Evolutionary conservation across 768 basidiomycete genomes (phyloP).

Genomic region (Mycena capillaripes): DNA sequence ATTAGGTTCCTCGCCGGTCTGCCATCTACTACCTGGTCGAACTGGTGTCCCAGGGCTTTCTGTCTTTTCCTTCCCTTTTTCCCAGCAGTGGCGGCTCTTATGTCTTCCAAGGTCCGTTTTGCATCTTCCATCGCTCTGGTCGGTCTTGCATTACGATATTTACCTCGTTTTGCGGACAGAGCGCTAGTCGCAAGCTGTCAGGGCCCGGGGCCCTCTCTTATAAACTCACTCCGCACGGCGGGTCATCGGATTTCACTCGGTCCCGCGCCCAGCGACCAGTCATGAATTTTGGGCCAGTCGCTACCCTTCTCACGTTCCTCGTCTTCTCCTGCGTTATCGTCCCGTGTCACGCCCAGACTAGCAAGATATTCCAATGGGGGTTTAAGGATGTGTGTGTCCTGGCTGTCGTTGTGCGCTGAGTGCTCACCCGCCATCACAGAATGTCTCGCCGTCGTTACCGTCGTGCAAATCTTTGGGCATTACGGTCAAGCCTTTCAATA

Average conservation of each 20-base stretch:
- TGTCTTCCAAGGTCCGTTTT: conserved; percentile 31
- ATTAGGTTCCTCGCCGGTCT: conserved; percentile 20
- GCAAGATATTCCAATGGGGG: conserved; percentile 35
- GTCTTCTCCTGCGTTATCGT: conserved; percentile 24
- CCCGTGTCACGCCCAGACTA: conserved; percentile 25
- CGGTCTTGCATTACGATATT: background rate
- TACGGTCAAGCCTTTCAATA: conserved; percentile 39
- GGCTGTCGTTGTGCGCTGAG: background rate
- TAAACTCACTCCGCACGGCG: conserved; percentile 24
- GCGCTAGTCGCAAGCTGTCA: conserved; percentile 39
- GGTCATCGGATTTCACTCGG: conserved; percentile 23
- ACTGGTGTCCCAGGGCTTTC: conserved; percentile 37
- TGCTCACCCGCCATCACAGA: conserved; percentile 10
- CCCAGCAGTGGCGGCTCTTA: conserved; percentile 35
- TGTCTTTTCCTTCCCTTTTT: conserved; percentile 30
- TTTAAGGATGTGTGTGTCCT: conserved; percentile 19
- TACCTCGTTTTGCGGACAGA: conserved; percentile 15
- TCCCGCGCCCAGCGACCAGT: conserved; percentile 26
- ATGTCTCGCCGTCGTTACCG: conserved; percentile 34
- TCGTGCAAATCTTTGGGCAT: conserved; percentile 42
- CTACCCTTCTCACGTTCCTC: conserved; percentile 32
- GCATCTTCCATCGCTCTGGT: background rate
- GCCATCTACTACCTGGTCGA: conserved; percentile 34
- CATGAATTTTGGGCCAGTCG: conserved; percentile 28
- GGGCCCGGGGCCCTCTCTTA: conserved; percentile 38